Evolutionary conservation across 2,329 filamentous ascomycete genomes (phyloP).

Genomic region (Paecilomyces niveus): DNA sequence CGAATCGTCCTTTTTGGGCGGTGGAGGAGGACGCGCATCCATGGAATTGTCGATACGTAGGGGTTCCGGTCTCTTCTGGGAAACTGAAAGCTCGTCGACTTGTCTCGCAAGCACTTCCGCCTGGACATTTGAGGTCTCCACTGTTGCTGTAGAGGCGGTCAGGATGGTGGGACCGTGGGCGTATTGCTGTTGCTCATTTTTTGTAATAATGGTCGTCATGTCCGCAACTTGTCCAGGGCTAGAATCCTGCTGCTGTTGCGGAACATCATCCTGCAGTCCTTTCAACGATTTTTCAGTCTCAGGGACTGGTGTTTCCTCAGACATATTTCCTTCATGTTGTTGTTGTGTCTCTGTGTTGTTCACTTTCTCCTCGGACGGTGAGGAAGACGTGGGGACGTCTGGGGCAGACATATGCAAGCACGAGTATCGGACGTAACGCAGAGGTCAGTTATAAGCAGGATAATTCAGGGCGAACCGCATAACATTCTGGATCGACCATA

Average conservation of each 20-base stretch:
- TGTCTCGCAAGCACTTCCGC: conserved; percentile 18
- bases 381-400: conserved; percentile 16
- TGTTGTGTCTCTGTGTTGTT: not conserved
- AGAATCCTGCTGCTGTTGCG: not conserved
- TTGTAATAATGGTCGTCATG: not conserved
- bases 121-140: conserved; percentile 8
- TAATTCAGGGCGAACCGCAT: conserved; percentile 17
- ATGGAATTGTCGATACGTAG: conserved; percentile 4
- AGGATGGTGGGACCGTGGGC: not conserved
- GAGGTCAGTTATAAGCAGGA: conserved; percentile 3
- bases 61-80: conserved; percentile 13
- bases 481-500: conserved; percentile 14
- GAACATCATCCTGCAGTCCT: not conserved
- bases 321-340: not conserved
- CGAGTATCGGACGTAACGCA: not conserved
- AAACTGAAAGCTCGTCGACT: conserved; percentile 25
- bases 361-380: conserved; percentile 13
- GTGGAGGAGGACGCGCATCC: conserved; percentile 35
- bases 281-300: not conserved
- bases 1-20: conserved; percentile 44
- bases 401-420: conserved; percentile 27
- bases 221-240: not conserved
- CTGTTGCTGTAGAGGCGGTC: conserved; percentile 1
- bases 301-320: not conserved
- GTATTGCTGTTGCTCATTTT: not conserved